phyloP scores from a whole-genome alignment of 2,329 filamentous ascomycete species.

The Paraphoma sp. region DNA sequence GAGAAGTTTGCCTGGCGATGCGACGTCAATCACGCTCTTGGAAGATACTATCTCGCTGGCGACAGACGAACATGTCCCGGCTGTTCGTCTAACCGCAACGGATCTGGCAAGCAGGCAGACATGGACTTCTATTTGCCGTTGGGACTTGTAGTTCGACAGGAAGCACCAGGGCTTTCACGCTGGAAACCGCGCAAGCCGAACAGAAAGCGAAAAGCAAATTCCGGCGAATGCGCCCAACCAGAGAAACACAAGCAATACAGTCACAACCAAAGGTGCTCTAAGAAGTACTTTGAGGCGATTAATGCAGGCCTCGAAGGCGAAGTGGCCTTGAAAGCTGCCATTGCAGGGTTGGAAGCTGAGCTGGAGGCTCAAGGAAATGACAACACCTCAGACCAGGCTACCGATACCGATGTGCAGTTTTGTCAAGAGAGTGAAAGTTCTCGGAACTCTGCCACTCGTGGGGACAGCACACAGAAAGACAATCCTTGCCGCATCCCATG shows the following conservation, averaged over 20 bases:
- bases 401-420: too few species aligned
- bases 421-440: too few species aligned
- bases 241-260: neutral
- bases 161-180: conserved; percentile 12
- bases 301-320: conserved; percentile 11
- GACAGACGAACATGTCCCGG: conserved; percentile 31
- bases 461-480: neutral
- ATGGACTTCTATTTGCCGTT: conserved; percentile 39
- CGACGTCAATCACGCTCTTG: conserved; percentile 34
- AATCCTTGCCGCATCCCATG: neutral
- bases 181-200: conserved; percentile 30
- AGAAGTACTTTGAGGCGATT: conserved; percentile 25
- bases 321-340: conserved; percentile 20
- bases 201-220: conserved; percentile 6
- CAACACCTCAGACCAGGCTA: too few species aligned
- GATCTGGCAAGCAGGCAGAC: conserved; percentile 8
- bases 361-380: conserved; percentile 13
- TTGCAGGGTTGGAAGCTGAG: conserved; percentile 22
- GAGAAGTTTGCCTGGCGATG: conserved; percentile 36
- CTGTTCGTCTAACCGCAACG: conserved; percentile 22
- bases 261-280: conserved; percentile 32
- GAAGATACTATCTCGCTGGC: conserved; percentile 38
- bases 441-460: neutral
- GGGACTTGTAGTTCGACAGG: conserved; percentile 24
- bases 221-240: neutral